These are phyloP conservation scores for Pyrenochaeta sp. DNA, from an alignment of 2,329 filamentous ascomycete genomes.

Conservation along the genomic window DNA sequence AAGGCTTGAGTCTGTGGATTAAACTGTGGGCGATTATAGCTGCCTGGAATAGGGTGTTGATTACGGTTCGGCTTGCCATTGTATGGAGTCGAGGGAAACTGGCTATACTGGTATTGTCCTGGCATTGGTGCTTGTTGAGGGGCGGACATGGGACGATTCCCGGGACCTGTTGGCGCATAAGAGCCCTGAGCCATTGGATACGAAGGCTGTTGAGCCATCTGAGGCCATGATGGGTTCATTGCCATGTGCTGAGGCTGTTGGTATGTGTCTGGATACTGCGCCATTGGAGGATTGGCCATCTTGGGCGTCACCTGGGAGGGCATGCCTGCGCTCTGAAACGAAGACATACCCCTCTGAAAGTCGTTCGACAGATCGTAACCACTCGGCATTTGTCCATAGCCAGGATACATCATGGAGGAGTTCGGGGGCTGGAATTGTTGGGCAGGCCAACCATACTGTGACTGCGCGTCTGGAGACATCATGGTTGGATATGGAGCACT, in stretches of 20 bases:
- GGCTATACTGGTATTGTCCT: conserved; percentile 75
- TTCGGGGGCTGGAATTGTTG: conserved; percentile 41
- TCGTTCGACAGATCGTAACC: conserved; percentile 56
- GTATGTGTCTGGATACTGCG: conserved; percentile 43
- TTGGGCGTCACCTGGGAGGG: conserved; percentile 49
- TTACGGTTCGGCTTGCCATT: conserved; percentile 70
- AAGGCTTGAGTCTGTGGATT: conserved; percentile 96
- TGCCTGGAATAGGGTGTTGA: conserved; percentile 85
- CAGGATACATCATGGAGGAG: conserved; percentile 36
- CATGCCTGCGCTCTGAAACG: conserved; percentile 50
- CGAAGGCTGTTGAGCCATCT: conserved; percentile 39
- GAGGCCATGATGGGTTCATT: conserved; percentile 44
- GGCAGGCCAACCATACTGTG: conserved; percentile 46
- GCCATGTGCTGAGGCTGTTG: conserved; percentile 39
- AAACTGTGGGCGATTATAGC: conserved; percentile 84
- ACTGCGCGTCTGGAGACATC: conserved; percentile 48
- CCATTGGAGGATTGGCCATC: conserved; percentile 47
- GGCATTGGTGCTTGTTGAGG: conserved; percentile 47
- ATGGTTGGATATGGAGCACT: conserved; percentile 43
- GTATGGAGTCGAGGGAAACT: conserved; percentile 73
- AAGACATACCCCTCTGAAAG: conserved; percentile 57
- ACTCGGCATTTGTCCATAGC: conserved; percentile 41
- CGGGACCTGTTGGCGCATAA: conserved; percentile 35
- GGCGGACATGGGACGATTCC: conserved; percentile 48
- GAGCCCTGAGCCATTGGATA: conserved; percentile 37